Percentiles rank a stretch among this genome's conserved stretches.
phyloP scores from a whole-genome alignment of 2,329 filamentous ascomycete genomes.

The Penicillium vulpinum region DNA sequence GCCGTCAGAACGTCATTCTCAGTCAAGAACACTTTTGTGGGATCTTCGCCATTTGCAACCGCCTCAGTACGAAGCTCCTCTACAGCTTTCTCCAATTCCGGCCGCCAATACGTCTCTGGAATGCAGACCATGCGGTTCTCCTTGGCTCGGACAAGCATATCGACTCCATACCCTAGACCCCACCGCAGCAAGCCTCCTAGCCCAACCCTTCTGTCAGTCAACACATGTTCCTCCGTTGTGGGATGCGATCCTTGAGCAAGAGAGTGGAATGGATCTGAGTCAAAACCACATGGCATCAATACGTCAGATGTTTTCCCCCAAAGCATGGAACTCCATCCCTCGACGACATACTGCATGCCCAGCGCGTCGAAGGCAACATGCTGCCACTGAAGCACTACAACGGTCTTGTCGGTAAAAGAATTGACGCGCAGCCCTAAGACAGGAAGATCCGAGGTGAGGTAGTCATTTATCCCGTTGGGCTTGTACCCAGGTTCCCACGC shows the following conservation, averaged over 20 bases:
- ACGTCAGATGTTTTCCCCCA: constrained; percentile 12
- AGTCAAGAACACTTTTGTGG: constrained; percentile 14
- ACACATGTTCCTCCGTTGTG: background rate
- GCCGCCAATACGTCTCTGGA: constrained; percentile 15
- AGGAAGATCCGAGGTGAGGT: constrained; percentile 15
- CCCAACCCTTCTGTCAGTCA: constrained; percentile 4
- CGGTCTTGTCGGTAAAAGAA: constrained; percentile 18
- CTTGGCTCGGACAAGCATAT: constrained; percentile 19
- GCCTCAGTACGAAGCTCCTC: constrained; percentile 15
- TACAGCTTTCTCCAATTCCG: constrained; percentile 15
- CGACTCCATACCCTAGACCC: constrained; percentile 18
- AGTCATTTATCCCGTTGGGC: constrained; percentile 18
- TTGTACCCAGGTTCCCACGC: constrained; percentile 18
- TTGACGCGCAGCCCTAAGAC: constrained; percentile 18
- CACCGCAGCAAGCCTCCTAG: constrained; percentile 16
- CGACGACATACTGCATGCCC: constrained; percentile 18
- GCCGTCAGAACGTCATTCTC: constrained; percentile 20
- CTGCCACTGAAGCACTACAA: constrained; percentile 19
- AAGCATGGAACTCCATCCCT: constrained; percentile 19
- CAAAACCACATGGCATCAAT: constrained; percentile 4
- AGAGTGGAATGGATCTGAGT: constrained; percentile 12
- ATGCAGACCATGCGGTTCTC: constrained; percentile 22
- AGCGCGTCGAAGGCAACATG: constrained; percentile 22
- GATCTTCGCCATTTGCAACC: constrained; percentile 10
- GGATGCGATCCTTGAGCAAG: constrained; percentile 4